These are phyloP conservation scores for Emericellopsis cladophorae DNA, from an alignment of 2,329 filamentous ascomycete genomes.

Conservation along the genomic window DNA sequence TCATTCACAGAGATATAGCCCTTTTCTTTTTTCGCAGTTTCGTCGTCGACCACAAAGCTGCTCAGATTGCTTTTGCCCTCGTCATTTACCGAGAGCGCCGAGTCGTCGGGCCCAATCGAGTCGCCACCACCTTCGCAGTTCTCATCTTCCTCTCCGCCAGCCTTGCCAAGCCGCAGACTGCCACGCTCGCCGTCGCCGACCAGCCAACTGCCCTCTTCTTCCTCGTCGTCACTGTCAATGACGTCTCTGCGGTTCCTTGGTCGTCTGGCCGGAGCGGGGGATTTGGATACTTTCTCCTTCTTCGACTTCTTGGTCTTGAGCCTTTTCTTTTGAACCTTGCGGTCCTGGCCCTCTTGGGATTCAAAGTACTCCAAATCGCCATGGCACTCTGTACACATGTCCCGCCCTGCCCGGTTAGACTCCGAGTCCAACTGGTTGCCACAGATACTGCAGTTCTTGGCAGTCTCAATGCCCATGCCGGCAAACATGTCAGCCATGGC, in stretches of 20 bases:
- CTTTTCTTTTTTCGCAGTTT: slow-evolving; percentile 19
- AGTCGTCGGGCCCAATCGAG: slow-evolving; percentile 61
- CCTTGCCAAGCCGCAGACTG: slow-evolving; percentile 52
- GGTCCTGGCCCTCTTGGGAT: slow-evolving; percentile 26
- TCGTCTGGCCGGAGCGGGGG: slow-evolving; percentile 18
- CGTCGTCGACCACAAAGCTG: slow-evolving; percentile 43
- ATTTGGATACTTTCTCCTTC: slow-evolving; percentile 15
- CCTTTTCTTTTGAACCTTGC: slow-evolving; percentile 20
- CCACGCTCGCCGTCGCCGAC: slow-evolving; percentile 56
- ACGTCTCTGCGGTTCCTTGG: slow-evolving; percentile 42
- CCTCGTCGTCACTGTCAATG: slow-evolving; percentile 55
- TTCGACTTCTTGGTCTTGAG: slow-evolving; percentile 22
- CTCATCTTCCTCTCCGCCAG: slow-evolving; percentile 78
- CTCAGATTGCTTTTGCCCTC: slow-evolving; percentile 41
- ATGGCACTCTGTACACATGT: slow-evolving; percentile 61
- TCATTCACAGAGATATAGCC: slow-evolving; percentile 11
- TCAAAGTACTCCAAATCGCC: slow-evolving; percentile 57
- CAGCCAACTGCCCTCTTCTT: slow-evolving; percentile 68
- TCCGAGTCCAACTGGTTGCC: slow-evolving; percentile 51
- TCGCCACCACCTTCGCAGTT: slow-evolving; percentile 80
- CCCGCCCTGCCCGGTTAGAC: slow-evolving; percentile 23
- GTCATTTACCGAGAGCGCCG: slow-evolving; percentile 39
- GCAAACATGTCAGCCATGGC: slow-evolving; percentile 78
- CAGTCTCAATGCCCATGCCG: slow-evolving; percentile 57
- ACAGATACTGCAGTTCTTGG: slow-evolving; percentile 75